Conservation (phyloP, 805 yeast species). For the Priceomyces castillae region DNA sequence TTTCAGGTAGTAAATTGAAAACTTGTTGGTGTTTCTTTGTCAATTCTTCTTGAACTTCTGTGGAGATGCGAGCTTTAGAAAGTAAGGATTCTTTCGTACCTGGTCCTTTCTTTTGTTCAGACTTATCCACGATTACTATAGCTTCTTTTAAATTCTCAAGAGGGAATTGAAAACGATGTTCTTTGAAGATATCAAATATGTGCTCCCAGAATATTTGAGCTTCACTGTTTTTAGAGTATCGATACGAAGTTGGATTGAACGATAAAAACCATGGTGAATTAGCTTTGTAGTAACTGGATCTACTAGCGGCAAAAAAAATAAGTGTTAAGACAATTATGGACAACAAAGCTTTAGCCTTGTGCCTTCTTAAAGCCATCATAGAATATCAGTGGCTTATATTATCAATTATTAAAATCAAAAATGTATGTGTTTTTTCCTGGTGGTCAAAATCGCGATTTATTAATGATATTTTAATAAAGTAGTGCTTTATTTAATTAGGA, state of each 20-base stretch:
- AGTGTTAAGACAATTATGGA: background rate
- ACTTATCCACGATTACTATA: slow-evolving; percentile 19
- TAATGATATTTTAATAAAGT: no score
- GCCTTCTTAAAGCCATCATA: background rate
- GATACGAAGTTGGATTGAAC: background rate
- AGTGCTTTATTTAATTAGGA: no score
- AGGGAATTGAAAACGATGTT: slow-evolving; percentile 15
- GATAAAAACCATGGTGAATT: background rate
- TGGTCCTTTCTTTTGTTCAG: slow-evolving; percentile 15
- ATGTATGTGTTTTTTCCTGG: no score
- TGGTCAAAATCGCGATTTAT: no score
- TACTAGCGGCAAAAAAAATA: background rate
- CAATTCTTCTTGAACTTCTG: slow-evolving; percentile 20
- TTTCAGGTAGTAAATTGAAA: slow-evolving; percentile 21
- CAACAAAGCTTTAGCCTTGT: background rate
- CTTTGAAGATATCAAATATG: slow-evolving; percentile 22
- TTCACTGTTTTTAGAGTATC: background rate
- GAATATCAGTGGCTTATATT: background rate
- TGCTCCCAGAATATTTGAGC: slow-evolving; percentile 28
- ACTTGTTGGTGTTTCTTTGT: slow-evolving; percentile 21
- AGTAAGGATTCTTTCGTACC: slow-evolving; percentile 24
- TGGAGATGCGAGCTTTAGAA: slow-evolving; percentile 25
- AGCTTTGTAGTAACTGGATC: background rate
- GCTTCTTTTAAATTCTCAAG: slow-evolving; percentile 16
- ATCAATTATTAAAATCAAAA: no score